These are phyloP conservation scores for Quercus tomentella DNA, from an alignment of 331 rosid genomes.

Conservation along the genomic window DNA sequence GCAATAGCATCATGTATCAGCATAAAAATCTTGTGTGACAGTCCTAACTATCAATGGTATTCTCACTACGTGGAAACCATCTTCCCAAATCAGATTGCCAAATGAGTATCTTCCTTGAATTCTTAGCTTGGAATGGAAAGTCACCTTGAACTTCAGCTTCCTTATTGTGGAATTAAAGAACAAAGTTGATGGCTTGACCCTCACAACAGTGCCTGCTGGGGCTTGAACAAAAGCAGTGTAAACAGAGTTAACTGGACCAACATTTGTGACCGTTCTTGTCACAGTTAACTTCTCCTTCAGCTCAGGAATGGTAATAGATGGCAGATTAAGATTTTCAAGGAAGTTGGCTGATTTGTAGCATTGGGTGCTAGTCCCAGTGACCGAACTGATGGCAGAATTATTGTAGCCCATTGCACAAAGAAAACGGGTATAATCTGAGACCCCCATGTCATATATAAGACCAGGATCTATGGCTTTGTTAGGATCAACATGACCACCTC, in stretches of 20 bases:
- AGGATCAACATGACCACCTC: conserved; percentile 60
- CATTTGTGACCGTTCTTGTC: conserved; percentile 57
- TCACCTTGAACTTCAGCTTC: conserved; percentile 44
- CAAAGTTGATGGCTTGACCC: conserved; percentile 34
- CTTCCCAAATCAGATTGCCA: conserved; percentile 59
- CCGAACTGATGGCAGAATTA: conserved; percentile 33
- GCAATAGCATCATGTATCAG: conserved; percentile 26
- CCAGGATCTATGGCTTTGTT: conserved; percentile 50
- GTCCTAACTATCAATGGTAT: conserved; percentile 44
- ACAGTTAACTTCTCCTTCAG: conserved; percentile 32
- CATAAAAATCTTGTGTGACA: conserved; percentile 32
- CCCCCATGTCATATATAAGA: conserved; percentile 42
- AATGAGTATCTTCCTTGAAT: conserved; percentile 51
- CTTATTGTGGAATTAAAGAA: conserved; percentile 23
- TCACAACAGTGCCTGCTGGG: conserved; percentile 37
- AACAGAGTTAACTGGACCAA: conserved; percentile 37
- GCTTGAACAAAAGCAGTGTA: conserved; percentile 39
- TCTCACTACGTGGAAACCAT: conserved; percentile 53
- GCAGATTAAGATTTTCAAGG: conserved; percentile 43
- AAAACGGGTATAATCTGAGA: conserved; percentile 39
- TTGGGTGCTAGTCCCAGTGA: conserved; percentile 16
- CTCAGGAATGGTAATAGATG: conserved; percentile 54
- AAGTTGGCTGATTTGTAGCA: conserved; percentile 30
- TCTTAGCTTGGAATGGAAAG: conserved; percentile 26
- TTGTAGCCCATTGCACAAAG: conserved; percentile 67